Evolutionary conservation across 2,329 filamentous ascomycete species (phyloP).

Genomic region (Cladophialophora chaetospira): DNA sequence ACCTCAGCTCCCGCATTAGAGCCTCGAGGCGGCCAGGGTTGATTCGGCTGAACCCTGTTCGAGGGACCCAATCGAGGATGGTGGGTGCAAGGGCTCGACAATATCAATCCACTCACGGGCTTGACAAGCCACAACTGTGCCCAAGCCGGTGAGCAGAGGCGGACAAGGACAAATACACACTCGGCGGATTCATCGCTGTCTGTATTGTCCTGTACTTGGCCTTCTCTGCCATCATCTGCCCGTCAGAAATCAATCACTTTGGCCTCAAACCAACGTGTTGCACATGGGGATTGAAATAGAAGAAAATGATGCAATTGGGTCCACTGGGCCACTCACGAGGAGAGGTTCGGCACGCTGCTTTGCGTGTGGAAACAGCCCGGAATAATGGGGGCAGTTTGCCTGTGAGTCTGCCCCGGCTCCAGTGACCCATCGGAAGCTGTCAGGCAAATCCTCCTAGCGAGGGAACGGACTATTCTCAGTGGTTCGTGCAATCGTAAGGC

Average conservation of each 20-base stretch:
- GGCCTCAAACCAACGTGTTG: background rate
- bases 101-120: constrained; percentile 11
- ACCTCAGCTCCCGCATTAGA: constrained; percentile 12
- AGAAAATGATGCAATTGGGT: background rate
- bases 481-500: too few species aligned
- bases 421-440: too few species aligned
- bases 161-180: background rate
- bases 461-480: too few species aligned
- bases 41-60: background rate
- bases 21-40: constrained; percentile 6
- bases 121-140: constrained; percentile 9
- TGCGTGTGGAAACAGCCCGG: too few species aligned
- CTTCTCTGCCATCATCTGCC: too few species aligned
- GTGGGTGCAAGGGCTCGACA: constrained; percentile 4
- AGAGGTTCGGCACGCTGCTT: background rate
- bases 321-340: background rate
- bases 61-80: background rate
- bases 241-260: too few species aligned
- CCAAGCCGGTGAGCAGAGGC: constrained; percentile 7
- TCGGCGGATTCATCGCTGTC: too few species aligned
- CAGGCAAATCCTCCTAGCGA: too few species aligned
- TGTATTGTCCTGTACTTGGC: too few species aligned
- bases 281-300: background rate
- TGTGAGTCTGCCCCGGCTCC: too few species aligned
- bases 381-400: too few species aligned